Base-by-base conservation (phyloP, 2,329 filamentous ascomycete genomes). In the Amylocarpus encephaloides region DNA sequence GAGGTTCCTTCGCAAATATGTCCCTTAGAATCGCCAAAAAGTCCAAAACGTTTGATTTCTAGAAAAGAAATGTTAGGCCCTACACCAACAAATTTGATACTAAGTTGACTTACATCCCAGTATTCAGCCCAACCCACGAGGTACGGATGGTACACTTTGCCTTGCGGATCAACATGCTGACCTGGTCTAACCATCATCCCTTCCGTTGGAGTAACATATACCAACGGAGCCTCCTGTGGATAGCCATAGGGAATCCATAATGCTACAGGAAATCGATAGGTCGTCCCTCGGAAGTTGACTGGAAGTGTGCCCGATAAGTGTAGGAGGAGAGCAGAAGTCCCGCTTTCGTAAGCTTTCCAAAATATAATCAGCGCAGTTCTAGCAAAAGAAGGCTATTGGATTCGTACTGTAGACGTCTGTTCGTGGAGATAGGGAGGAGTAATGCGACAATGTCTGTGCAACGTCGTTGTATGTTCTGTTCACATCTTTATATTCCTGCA, bases 231-330 rank as follows among this genome's bases (percentile, higher is more conserved):
- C 62, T 95, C 88, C 55, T 81, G 77, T 1, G 93, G 93, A 66
- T 97, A 98, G 48, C 82, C 80, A 65, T 95, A 88, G 3, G 93
- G 93, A 40, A 97, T 77, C 92, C 93, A 97, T 78, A 97, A 70
- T 56, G 88, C 86, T 57, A 98, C 75, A 18, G 93, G 93, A 62
- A 97, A 97, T 58, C 88, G 81, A 70, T 97, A 98, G 4, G 83
- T 86, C 26, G 82, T 85, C 64, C 91, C 92, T 62, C 92, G 85
- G 71, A 97, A 98, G 60, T 79, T 75, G 52, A 95, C 91, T n/a
- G 93, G 91, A 34, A 98, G 71, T 3, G 91, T 97, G 58, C 93
- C 93, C 35, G 82, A 81, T 47, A 98, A 78, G 60, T 88, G 87
- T 44, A 98, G 76, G 48, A 98, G 83, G 29, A 98, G 80, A 44